Conservation (phyloP, 352 stramenopile species). For the Thalassiosira sp. region DNA sequence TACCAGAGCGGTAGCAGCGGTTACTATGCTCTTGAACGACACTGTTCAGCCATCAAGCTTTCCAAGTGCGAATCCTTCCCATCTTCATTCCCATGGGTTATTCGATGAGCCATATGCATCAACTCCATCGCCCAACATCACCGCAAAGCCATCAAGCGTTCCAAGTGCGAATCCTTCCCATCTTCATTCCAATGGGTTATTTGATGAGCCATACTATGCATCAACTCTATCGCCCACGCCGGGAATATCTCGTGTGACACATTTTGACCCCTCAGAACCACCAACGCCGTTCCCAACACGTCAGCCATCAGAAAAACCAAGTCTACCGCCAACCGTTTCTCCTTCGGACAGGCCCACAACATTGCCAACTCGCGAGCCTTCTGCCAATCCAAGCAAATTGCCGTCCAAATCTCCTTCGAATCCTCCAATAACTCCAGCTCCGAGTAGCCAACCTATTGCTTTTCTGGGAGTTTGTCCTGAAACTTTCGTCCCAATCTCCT, state of each 20-base stretch:
- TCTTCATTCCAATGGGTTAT: neutral
- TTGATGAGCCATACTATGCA: neutral
- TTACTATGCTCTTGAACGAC: constrained; percentile 1
- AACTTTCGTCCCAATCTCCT: neutral
- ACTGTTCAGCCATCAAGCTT: constrained; percentile 1
- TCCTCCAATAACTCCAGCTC: neutral
- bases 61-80: constrained; percentile 1
- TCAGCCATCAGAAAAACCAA: neutral
- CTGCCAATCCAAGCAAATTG: no score
- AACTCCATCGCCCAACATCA: neutral
- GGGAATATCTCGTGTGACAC: no score
- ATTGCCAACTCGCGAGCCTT: no score
- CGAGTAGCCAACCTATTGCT: neutral
- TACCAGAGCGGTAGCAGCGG: neutral
- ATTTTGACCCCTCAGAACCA: no score
- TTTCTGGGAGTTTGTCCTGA: constrained; percentile 20
- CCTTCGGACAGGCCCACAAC: no score
- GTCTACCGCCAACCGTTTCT: neutral
- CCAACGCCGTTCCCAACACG: neutral
- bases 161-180: constrained; percentile 1
- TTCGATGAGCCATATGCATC: neutral
- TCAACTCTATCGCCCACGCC: neutral
- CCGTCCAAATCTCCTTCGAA: constrained; percentile 5
- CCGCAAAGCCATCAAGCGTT: neutral
- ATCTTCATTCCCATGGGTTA: neutral